Base-by-base conservation (phyloP, 108 stramenopile species). In the Skeletonema marinoi region DNA sequence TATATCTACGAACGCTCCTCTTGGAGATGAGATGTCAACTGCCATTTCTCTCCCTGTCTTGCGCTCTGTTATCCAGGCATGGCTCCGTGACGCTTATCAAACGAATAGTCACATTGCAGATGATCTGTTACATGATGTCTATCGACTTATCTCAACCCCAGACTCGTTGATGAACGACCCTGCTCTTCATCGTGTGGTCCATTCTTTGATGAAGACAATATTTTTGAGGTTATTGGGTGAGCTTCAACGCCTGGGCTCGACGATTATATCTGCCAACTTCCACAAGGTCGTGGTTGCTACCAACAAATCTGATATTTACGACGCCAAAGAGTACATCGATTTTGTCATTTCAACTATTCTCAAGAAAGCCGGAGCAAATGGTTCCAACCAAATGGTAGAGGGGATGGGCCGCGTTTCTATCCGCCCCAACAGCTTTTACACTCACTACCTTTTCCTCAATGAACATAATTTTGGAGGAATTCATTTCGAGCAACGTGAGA, bases 381-480 rank as follows among this genome's bases (percentile, higher is more conserved):
- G 65, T 2, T 68, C 80, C 32, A 71, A 44, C 51, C 70, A 77
- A 16, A 71, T 58, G 42, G 78, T 74, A 5, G 90, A 87, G 30
- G 83, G 88, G 16, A 70, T 85, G 19, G 88, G 80, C 19, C 81
- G 91, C 33, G 72, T 96, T 32, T 80, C 90, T n/a, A 87, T 96
- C 9, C 88, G 86, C 6, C 90, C 90, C 2, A 82, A 74, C 48
- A 89, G 85, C 63, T 93, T 86, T 46, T 97, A 90, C 69, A 74
- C 92, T 9, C 87, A 96, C 69, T 88, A 95, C 32, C 35, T 99
- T 21, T 99, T 96, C 66, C 73, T 98, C 46, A 97, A 99, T 77
- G 94, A 93, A 46, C 90, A 97, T 75, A 99, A 99, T 70, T 99
- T 84, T 77, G 97, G 97, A 32, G 96, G 92, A 54, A 84, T 98